A percentile compares a stretch with the other conserved stretches of the same genome.
phyloP scores from a whole-genome alignment of 2,329 filamentous ascomycete genomes.

The Nakataea oryzae region DNA sequence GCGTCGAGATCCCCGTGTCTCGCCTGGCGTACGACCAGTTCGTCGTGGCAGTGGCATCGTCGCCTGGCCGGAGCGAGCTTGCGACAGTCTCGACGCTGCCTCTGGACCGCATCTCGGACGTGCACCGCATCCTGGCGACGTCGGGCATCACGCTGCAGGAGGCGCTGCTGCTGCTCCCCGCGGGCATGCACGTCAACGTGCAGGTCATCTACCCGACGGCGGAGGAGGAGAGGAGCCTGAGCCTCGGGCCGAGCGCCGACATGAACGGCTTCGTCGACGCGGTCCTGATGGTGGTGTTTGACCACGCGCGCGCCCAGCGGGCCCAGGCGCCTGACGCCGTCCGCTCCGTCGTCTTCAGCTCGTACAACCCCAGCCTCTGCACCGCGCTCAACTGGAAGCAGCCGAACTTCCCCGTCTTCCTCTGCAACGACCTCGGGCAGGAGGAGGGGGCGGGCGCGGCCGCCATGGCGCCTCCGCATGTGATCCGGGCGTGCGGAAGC shows the following conservation, averaged over 20 bases:
- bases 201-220: slow-evolving; percentile 78
- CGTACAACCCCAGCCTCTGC: slow-evolving; percentile 82
- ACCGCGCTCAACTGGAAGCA: slow-evolving; percentile 98
- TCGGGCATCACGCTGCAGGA: slow-evolving; percentile 74
- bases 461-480: slow-evolving; percentile 21
- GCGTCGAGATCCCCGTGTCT: slow-evolving; percentile 69
- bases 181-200: slow-evolving; percentile 79
- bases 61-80: slow-evolving; percentile 4
- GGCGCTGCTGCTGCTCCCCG: slow-evolving; percentile 63
- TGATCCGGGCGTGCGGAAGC: slow-evolving; percentile 49
- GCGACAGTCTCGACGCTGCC: not conserved
- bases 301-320: slow-evolving; percentile 66
- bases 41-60: slow-evolving; percentile 24
- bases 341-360: slow-evolving; percentile 86
- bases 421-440: slow-evolving; percentile 83
- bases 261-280: slow-evolving; percentile 81
- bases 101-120: slow-evolving; percentile 43
- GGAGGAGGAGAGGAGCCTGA: slow-evolving; percentile 59
- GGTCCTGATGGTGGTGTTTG: slow-evolving; percentile 77
- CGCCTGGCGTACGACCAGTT: slow-evolving; percentile 70
- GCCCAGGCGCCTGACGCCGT: slow-evolving; percentile 60
- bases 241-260: slow-evolving; percentile 65
- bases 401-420: slow-evolving; percentile 91
- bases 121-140: slow-evolving; percentile 62
- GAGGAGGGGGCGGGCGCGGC: slow-evolving; percentile 29